Evolutionary conservation across 2,329 filamentous ascomycete species (phyloP), one percentile per base, ranked within the genome.

Genomic region (Pestalotiopsis fici): DNA sequence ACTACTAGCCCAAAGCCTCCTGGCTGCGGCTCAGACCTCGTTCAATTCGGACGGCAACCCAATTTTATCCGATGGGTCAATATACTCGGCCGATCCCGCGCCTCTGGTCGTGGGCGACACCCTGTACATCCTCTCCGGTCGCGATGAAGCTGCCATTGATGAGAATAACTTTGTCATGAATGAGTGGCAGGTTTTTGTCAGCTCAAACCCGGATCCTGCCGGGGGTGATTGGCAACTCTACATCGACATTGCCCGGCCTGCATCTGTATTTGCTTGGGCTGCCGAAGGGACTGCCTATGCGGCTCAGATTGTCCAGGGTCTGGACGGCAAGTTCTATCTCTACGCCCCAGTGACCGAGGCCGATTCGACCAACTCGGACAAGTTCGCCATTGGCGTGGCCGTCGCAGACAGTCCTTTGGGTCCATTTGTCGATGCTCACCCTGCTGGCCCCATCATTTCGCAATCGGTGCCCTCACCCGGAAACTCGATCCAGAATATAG

Each of bases 401-500:
- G 78, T 80, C 1, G 74, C 79, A 1, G 73, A 77, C 31, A 75
- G 69, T 4, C 76, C 78, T 0, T 69, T 74, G 2, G 80, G 80
- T 0, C 79, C 80, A 4, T 82, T 76, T 65, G 71, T 65, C 0
- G 79, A 82, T 54, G 77, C 78, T 0, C 75, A 80, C 28, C 75
- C 77, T 0, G 64, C 66, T 0, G 78, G 78, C 0, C 79, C 78
- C 7, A 79, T 80, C 65, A 77, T 80, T 66, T 80, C 78, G 2
- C 75, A 80, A 67, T 73, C 68, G 2, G 69, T 78, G 1, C 78
- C 78, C 1, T 66, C 69, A 18, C 74, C 74, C 15, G 71, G 67
- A 9, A 80, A 81, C 37, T 67, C 71, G 54, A 80, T 82, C 31
- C 78, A 82, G 37, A 82, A 81, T 64, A 82, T 81, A 39, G 80